phyloP scores from a whole-genome alignment of 495 filamentous ascomycete genomes.

The Patellaria atrata region DNA sequence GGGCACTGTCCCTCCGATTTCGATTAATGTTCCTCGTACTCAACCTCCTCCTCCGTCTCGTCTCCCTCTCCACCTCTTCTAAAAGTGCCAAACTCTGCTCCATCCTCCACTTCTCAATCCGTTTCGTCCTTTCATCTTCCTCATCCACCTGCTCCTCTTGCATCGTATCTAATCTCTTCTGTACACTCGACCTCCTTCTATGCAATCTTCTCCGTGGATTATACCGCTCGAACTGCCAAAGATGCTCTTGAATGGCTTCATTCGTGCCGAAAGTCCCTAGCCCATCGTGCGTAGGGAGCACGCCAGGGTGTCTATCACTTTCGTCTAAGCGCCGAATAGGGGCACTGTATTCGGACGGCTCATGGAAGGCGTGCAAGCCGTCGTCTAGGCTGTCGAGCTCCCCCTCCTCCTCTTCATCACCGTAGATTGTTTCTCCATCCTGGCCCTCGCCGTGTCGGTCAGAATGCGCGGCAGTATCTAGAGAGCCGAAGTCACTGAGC shows the following conservation, averaged over 20 bases:
- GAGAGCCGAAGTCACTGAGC: conserved; percentile 74
- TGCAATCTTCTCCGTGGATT: conserved; percentile 47
- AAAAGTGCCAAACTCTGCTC: conserved; percentile 77
- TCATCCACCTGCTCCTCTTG: conserved; percentile 41
- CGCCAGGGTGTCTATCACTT: conserved; percentile 39
- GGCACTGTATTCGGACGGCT: conserved; percentile 41
- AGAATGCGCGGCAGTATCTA: conserved; percentile 47
- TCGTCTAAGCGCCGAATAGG: conserved; percentile 35
- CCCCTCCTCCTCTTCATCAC: conserved; percentile 40
- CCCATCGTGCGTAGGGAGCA: conserved; percentile 84
- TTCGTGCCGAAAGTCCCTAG: conserved; percentile 53
- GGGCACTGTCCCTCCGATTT: conserved; percentile 17
- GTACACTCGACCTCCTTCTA: conserved; percentile 44
- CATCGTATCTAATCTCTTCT: conserved; percentile 49
- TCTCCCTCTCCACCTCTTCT: conserved; percentile 80
- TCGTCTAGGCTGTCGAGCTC: conserved; percentile 83
- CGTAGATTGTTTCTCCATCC: no score
- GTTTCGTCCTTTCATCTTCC: conserved; percentile 53
- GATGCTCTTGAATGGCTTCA: conserved; percentile 49
- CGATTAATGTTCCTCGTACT: conserved; percentile 28
- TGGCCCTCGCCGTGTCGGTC: conserved; percentile 26
- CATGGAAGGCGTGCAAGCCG: conserved; percentile 71
- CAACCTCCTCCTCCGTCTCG: conserved; percentile 38
- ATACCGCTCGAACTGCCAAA: conserved; percentile 74
- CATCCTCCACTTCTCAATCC: conserved; percentile 83